Evolutionary conservation across 805 yeast species (phyloP), one percentile per base, ranked within the genome.

Genomic region (Pichia manshurica): DNA sequence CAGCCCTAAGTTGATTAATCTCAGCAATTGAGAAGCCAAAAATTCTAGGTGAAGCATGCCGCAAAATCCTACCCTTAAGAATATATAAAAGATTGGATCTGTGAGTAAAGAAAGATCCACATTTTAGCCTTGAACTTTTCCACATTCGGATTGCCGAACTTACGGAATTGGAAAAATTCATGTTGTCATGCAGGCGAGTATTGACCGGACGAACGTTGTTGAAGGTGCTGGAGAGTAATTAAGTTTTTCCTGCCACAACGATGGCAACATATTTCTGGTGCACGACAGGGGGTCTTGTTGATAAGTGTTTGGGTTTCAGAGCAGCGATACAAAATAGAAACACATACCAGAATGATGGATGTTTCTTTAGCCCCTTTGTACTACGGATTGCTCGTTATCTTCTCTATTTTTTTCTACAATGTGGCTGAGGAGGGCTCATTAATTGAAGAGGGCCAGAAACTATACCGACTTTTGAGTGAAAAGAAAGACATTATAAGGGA

Each of bases 341-440:
- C 20, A 33, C 12, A 33, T 29, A 33, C 36, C 20, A 17, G 17
- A 15, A 33, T 9, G 13, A 28, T 25, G 43, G 34, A 17, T 4
- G 21, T 28, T 5, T 39, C 50, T 4, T 6, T 48, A 5, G 23
- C 41, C 9, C 23, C 45, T 2, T 19, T 48, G 2, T 48, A 48
- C 19, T 44, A 44, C 29, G 50, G 50, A 9, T 34, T 48, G 13
- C 17, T 44, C 12, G 12, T 44, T 2, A 40, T 48, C 13, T 15
- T 32, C 5, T 48, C 50, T 3, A 39, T 48, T 16, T 36, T 48
- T 8, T 39, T 48, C 16, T 48, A 32, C 38, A 44, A 48, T 4
- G 15, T 13, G 4, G 41, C 32, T 12, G 41, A 43, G 7, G 44
- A 48, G 6, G 34, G 31, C 2, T 13, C 35, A 8, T 35, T 39